phyloP scores from a whole-genome alignment of 305 asterid genomes.

The Fraxinus platypoda region DNA sequence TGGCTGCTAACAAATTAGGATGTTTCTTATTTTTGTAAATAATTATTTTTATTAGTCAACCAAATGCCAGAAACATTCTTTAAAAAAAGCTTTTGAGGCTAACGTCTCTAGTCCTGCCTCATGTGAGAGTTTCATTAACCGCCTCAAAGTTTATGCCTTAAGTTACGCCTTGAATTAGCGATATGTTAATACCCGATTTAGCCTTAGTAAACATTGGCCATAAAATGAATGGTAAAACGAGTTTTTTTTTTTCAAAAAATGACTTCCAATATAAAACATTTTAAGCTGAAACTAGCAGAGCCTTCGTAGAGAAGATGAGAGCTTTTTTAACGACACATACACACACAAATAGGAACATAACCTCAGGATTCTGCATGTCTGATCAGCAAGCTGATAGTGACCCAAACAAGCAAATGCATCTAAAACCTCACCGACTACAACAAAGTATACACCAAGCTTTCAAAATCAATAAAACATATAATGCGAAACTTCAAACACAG shows the following conservation, averaged over 20 bases:
- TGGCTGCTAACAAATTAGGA: background rate
- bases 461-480: constrained; percentile 2
- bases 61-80: background rate
- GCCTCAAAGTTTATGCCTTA: background rate
- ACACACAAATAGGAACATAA: background rate
- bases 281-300: background rate
- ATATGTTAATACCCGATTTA: background rate
- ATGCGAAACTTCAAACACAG: background rate
- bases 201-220: background rate
- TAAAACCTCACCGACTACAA: background rate
- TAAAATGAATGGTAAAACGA: background rate
- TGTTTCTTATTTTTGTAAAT: background rate
- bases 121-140: background rate
- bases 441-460: background rate
- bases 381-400: background rate
- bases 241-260: background rate
- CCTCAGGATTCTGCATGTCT: background rate
- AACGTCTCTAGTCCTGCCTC: background rate
- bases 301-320: background rate
- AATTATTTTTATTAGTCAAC: background rate
- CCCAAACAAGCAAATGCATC: constrained; percentile 9
- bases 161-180: background rate
- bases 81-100: background rate
- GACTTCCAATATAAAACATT: background rate
- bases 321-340: background rate